Evolutionary conservation across 306 rosid genomes (phyloP), one percentile per base, ranked within the genome.

Genomic region (Adenanthera pavonina): DNA sequence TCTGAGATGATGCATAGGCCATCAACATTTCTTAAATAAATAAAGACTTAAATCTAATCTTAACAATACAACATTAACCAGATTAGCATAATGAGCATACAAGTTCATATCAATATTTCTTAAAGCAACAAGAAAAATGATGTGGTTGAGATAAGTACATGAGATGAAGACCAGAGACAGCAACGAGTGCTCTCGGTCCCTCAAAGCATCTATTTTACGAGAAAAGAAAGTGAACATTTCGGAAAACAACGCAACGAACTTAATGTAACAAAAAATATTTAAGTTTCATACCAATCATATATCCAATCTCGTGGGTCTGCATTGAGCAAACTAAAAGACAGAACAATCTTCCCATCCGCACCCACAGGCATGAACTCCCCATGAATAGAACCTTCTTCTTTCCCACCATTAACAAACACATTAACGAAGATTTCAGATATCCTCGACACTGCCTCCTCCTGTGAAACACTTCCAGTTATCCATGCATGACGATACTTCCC

Each of bases 321-420:
- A 85, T 95, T 93, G 15, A 96, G 92, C 94, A 96, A 90, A 91
- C 89, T 96, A 72, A 96, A 96, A 38, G 97, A 96, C 61, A 96
- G 94, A 81, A 93, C 93, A 75, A 93, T 80, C 86, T 78, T 93
- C 48, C 99, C 98, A 87, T 96, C 99, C 77, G 98, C 91, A 64
- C 98, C 97, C 61, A 92, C 97, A 36, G 94, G 99, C 99, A 96
- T 96, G 84, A 93, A 96, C 92, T 96, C 94, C 17, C 88, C 90
- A 10, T 84, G 97, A 86, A 96, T 89, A 5, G 81, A 80, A 35
- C 93, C 89, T 72, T 84, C 98, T 77, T 93, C 94, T 56, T 85
- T 92, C 56, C 97, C 97, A 80, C 98, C 99, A 83, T 93, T 89
- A 84, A 89, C 86, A 90, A 93, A 93, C 83, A 95, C 94, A 84